These are phyloP conservation scores for Hypoxylon sp. DNA, from an alignment of 2,329 filamentous ascomycete genomes.

Conservation along the genomic window DNA sequence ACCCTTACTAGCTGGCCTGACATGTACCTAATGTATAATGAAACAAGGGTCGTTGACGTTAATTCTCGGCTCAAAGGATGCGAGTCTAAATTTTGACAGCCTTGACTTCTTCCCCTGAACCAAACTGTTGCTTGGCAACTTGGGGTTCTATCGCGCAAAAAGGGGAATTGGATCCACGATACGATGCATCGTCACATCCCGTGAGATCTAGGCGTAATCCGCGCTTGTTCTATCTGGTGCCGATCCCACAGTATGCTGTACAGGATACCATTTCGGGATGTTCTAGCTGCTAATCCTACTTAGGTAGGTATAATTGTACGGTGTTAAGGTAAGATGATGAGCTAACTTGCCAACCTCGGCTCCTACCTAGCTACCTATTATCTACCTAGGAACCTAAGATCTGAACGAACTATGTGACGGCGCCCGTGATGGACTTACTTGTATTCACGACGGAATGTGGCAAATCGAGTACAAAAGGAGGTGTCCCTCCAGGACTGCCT, in stretches of 20 bases:
- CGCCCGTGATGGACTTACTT: constrained; percentile 17
- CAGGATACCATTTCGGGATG: not conserved
- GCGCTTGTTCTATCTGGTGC: constrained; percentile 8
- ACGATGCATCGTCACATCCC: constrained; percentile 12
- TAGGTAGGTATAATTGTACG: not conserved
- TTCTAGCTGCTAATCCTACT: constrained; percentile 7
- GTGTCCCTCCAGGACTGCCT: not conserved
- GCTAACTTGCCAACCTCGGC: not conserved
- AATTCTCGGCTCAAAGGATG: not conserved
- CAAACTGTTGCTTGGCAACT: not conserved
- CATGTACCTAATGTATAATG: not conserved
- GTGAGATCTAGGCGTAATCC: constrained; percentile 19
- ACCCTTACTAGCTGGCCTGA: not conserved
- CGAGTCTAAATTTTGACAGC: constrained; percentile 10
- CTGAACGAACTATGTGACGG: constrained; percentile 22
- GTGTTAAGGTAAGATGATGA: not conserved
- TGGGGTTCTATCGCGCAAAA: not conserved
- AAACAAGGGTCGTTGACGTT: not conserved
- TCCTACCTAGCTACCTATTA: not conserved
- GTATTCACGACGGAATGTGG: not conserved
- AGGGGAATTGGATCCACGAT: constrained; percentile 2
- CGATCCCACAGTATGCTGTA: constrained; percentile 15
- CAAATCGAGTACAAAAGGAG: not conserved
- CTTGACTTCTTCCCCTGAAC: constrained; percentile 1
- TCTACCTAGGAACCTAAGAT: constrained; percentile 1